Conservation (phyloP, 2,329 filamentous ascomycete species). For the Fusarium sp. region DNA sequence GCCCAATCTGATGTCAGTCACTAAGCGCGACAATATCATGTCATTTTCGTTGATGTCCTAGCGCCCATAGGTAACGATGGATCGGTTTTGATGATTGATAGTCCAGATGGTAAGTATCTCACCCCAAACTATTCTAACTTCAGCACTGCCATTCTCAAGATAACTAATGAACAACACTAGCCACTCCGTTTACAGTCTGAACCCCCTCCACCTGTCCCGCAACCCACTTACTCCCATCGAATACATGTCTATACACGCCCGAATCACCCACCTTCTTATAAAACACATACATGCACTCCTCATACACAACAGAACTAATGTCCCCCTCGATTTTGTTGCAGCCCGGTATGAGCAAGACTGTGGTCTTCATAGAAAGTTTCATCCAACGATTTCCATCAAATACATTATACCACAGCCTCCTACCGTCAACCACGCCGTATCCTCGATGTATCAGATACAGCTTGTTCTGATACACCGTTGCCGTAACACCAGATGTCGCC, state of each 20-base stretch:
- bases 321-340: neutral
- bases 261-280: neutral
- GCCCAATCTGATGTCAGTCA: too few relatives aligned
- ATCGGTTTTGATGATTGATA: neutral
- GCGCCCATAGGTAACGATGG: too few relatives aligned
- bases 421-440: accelerated
- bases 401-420: neutral
- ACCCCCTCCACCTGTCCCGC: neutral
- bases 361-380: neutral
- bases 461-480: neutral
- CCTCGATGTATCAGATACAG: neutral
- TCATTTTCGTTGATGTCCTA: too few relatives aligned
- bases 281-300: neutral
- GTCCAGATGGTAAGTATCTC: neutral
- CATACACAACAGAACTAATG: neutral
- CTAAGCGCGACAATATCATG: too few relatives aligned
- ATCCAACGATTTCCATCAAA: neutral
- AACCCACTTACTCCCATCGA: neutral
- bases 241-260: neutral
- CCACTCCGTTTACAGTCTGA: neutral
- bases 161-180: neutral
- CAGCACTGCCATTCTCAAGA: neutral
- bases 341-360: neutral
- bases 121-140: too few relatives aligned
- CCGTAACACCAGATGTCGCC: neutral